Conservation (phyloP, 768 basidiomycete genomes). For the Pleurotus platypus region DNA sequence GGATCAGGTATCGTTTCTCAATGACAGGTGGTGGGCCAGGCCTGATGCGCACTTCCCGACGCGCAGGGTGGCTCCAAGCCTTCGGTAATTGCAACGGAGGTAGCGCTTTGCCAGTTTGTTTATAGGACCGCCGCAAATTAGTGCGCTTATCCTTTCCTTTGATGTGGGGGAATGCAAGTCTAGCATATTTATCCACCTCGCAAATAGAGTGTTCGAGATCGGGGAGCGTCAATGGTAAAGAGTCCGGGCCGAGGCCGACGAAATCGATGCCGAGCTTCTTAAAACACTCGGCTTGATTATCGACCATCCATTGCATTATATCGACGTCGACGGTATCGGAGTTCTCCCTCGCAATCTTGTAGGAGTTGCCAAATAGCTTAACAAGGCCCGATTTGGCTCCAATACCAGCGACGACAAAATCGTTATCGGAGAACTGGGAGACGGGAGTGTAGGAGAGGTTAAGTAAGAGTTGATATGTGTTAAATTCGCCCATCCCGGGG, state of each 20-base stretch:
- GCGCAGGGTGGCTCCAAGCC: conserved; percentile 52
- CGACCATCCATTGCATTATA: conserved; percentile 61
- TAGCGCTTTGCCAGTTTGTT: conserved; percentile 19
- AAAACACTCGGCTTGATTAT: conserved; percentile 60
- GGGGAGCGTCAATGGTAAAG: conserved; percentile 54
- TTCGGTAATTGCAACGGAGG: conserved; percentile 36
- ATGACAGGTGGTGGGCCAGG: conserved; percentile 25
- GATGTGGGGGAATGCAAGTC: conserved; percentile 47
- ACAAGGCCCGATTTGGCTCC: conserved; percentile 64
- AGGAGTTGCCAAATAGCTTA: conserved; percentile 56
- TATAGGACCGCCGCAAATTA: conserved; percentile 35
- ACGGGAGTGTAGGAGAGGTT: conserved; percentile 55
- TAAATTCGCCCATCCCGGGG: conserved; percentile 75
- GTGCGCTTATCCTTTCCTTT: conserved; percentile 33
- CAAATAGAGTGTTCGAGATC: conserved; percentile 80
- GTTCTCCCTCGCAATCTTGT: conserved; percentile 24
- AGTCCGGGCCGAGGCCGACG: conserved; percentile 44
- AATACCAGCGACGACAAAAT: conserved; percentile 68
- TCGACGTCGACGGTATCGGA: conserved; percentile 45
- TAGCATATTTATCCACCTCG: conserved; percentile 76
- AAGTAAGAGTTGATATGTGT: conserved; percentile 63
- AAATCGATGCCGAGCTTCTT: conserved; percentile 52
- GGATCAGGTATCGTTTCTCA: conserved; percentile 42
- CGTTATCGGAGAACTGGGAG: conserved; percentile 60
- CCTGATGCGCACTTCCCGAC: conserved; percentile 39